A percentile compares a stretch with the other conserved stretches of the same genome.
These are phyloP conservation scores for Neonectria ditissima DNA, from an alignment of 2,329 filamentous ascomycete genomes.

Conservation along the genomic window DNA sequence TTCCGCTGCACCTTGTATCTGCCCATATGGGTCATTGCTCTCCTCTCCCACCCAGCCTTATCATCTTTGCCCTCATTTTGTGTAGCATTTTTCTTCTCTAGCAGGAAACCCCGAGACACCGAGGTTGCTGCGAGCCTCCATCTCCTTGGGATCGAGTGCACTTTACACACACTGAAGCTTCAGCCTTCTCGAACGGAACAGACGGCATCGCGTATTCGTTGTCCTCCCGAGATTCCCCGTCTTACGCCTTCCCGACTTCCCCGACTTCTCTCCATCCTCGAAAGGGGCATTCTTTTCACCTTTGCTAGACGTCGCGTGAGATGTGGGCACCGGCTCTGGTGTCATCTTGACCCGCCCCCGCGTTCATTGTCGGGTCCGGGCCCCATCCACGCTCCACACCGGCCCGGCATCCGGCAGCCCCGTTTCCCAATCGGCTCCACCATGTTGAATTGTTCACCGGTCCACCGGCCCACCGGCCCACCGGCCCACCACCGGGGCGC, in stretches of 20 bases:
- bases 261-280: not conserved
- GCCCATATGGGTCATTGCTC: not conserved
- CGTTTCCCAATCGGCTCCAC: not conserved
- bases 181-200: not conserved
- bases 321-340: not conserved
- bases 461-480: not conserved
- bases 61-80: not conserved
- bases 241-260: not conserved
- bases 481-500: too few species aligned
- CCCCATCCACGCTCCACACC: conserved; percentile 3
- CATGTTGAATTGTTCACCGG: not conserved
- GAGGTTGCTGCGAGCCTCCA: not conserved
- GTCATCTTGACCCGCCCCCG: conserved; percentile 5
- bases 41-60: not conserved
- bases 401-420: conserved; percentile 3
- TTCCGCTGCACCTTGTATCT: not conserved
- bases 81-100: not conserved
- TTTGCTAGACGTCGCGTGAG: not conserved
- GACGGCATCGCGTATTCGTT: too few species aligned
- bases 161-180: not conserved
- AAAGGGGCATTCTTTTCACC: not conserved
- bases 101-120: not conserved
- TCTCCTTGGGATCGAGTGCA: not conserved
- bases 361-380: not conserved
- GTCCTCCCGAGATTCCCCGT: not conserved